These are phyloP conservation scores for Dissophora ornata DNA, from an alignment of 192 early-diverging fungal genomes.

Conservation along the genomic window DNA sequence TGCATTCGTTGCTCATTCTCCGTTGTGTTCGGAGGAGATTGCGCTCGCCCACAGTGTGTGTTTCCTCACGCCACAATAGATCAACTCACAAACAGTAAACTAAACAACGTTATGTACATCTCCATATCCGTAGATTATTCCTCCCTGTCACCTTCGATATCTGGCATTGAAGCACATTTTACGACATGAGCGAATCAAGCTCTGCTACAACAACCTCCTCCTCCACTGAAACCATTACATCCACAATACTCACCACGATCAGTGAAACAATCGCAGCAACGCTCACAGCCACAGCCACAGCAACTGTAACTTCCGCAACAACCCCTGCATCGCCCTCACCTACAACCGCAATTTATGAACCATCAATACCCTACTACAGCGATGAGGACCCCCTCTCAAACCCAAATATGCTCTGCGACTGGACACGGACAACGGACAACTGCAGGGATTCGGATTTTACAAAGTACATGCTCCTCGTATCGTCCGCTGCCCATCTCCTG, in stretches of 20 bases:
- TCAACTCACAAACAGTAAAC: no score
- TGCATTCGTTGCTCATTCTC: no score
- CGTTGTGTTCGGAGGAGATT: no score
- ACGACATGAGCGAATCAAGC: slow-evolving; percentile 40
- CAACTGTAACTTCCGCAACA: background rate
- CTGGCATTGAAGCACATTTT: no score
- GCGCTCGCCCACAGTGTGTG: no score
- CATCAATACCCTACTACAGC: background rate
- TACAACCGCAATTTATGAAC: background rate
- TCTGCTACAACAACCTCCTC: slow-evolving; percentile 6
- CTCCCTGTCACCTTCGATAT: no score
- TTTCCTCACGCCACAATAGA: no score
- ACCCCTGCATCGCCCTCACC: background rate
- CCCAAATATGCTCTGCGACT: slow-evolving; percentile 29
- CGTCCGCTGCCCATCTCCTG: slow-evolving; percentile 27
- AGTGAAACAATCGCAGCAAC: slow-evolving; percentile 2
- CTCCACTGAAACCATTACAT: slow-evolving; percentile 13
- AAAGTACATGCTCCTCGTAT: slow-evolving; percentile 27
- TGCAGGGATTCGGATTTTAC: slow-evolving; percentile 33
- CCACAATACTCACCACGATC: slow-evolving; percentile 11
- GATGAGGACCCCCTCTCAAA: background rate
- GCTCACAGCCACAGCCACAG: background rate
- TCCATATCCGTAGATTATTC: no score
- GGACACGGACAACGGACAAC: slow-evolving; percentile 18
- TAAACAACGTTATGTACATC: no score